These are phyloP conservation scores for Pyrenophora seminiperda DNA, from an alignment of 2,329 filamentous ascomycete species.

Conservation along the genomic window DNA sequence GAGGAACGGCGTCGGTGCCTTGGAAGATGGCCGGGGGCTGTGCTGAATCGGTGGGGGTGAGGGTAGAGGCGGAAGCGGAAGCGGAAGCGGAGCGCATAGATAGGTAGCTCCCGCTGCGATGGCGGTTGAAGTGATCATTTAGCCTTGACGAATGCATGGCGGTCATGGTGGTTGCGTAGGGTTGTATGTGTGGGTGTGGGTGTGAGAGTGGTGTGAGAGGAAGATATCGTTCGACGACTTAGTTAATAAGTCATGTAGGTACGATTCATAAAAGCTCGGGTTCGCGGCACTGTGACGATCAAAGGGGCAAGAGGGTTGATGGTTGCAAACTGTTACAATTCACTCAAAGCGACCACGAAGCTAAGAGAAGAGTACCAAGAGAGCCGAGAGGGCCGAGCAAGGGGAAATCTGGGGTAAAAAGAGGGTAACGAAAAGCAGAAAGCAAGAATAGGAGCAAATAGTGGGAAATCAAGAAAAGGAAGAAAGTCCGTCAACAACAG, in stretches of 20 bases:
- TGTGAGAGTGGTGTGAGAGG: too few relatives aligned
- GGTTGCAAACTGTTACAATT: too few relatives aligned
- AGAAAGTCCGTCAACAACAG: too few relatives aligned
- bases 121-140: conserved; percentile 16
- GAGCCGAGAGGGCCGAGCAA: too few relatives aligned
- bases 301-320: too few relatives aligned
- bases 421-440: too few relatives aligned
- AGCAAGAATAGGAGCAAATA: background rate
- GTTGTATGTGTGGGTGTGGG: background rate
- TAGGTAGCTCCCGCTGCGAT: conserved; percentile 12
- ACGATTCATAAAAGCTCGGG: background rate
- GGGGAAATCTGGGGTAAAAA: too few relatives aligned
- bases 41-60: background rate
- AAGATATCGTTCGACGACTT: too few relatives aligned
- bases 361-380: too few relatives aligned
- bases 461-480: background rate
- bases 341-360: too few relatives aligned
- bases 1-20: conserved; percentile 24
- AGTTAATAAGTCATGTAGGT: too few relatives aligned
- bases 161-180: conserved; percentile 7
- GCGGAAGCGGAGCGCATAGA: conserved; percentile 4
- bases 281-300: background rate
- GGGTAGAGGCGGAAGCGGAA: too few relatives aligned
- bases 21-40: conserved; percentile 13
- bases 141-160: conserved; percentile 8